Conservation (phyloP, 2,329 filamentous ascomycete species). For the Xylaria sp. region DNA sequence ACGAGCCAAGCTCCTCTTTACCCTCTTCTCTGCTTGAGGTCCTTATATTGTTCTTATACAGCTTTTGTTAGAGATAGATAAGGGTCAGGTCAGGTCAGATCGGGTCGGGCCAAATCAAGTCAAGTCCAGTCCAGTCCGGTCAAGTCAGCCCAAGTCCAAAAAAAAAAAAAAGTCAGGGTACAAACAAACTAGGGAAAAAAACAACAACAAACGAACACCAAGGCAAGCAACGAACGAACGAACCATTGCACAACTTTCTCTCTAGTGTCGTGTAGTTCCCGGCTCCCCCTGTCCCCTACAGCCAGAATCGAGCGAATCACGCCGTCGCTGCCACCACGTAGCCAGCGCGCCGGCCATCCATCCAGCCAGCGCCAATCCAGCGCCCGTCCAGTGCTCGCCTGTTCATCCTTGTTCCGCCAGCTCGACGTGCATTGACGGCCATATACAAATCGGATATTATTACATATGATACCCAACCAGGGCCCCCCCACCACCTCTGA, state of each 20-base stretch:
- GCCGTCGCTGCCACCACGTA: slow-evolving; percentile 35
- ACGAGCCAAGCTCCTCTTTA: slow-evolving; percentile 10
- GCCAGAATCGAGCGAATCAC: slow-evolving; percentile 22
- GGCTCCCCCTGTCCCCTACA: background rate
- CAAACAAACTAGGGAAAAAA: slow-evolving; percentile 26
- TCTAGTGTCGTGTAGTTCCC: slow-evolving; percentile 9
- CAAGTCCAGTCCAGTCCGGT: background rate
- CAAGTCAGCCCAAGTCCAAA: background rate
- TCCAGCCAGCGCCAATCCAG: background rate
- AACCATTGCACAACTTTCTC: slow-evolving; percentile 23
- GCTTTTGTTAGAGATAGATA: slow-evolving; percentile 1
- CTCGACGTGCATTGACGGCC: slow-evolving; percentile 43
- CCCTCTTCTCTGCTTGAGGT: background rate
- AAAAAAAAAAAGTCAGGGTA: background rate
- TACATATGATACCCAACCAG: slow-evolving; percentile 45
- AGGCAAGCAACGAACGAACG: slow-evolving; percentile 25
- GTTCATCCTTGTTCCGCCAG: slow-evolving; percentile 35
- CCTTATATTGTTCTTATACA: slow-evolving; percentile 10
- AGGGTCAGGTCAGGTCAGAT: background rate
- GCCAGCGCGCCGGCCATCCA: slow-evolving; percentile 33
- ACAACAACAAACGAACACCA: slow-evolving; percentile 14
- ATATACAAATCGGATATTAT: slow-evolving; percentile 45
- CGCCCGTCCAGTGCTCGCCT: slow-evolving; percentile 16
- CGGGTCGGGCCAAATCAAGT: background rate
- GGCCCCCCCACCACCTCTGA: slow-evolving; percentile 39